Evolutionary conservation across 1,284 basidiomycete species (phyloP).

Genomic region (Fomitopsis schrenkii): DNA sequence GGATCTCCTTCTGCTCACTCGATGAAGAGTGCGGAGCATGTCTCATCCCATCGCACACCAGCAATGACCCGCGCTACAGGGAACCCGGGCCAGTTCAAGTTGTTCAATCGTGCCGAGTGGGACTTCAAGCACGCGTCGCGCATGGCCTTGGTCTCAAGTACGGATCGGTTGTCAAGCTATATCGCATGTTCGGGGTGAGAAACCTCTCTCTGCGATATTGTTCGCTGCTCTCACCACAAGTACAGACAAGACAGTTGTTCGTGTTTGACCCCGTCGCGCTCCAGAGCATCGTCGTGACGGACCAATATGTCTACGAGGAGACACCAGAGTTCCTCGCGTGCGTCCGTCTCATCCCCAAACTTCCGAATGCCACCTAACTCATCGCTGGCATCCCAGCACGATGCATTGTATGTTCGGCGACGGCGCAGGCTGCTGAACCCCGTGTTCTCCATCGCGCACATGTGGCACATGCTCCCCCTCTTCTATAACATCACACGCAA

Average conservation of each 20-base stretch:
- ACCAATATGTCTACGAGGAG: slow-evolving; percentile 14
- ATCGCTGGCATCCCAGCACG: background rate
- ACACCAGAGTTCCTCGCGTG: slow-evolving; percentile 12
- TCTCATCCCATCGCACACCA: background rate
- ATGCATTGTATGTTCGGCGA: slow-evolving; percentile 14
- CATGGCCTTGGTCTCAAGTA: slow-evolving; percentile 12
- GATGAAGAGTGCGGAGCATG: slow-evolving; percentile 12
- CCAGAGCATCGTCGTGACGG: slow-evolving; percentile 12
- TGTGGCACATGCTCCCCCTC: slow-evolving; percentile 20
- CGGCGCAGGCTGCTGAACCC: slow-evolving; percentile 24
- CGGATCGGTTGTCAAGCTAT: slow-evolving; percentile 7
- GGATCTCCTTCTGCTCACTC: slow-evolving; percentile 15
- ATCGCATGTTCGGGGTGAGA: slow-evolving; percentile 14
- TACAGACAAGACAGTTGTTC: slow-evolving; percentile 14
- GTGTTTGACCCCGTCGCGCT: slow-evolving; percentile 15
- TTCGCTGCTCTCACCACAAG: background rate
- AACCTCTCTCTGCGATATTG: background rate
- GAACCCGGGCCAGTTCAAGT: slow-evolving; percentile 10
- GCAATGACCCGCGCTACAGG: slow-evolving; percentile 2
- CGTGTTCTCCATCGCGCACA: slow-evolving; percentile 21
- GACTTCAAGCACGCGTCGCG: slow-evolving; percentile 5
- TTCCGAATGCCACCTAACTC: background rate
- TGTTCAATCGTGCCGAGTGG: slow-evolving; percentile 15
- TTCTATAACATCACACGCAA: slow-evolving; percentile 4
- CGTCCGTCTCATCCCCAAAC: background rate